Evolutionary conservation across 2,329 filamentous ascomycete species (phyloP).

Genomic region (Arthrinium puccinioides): DNA sequence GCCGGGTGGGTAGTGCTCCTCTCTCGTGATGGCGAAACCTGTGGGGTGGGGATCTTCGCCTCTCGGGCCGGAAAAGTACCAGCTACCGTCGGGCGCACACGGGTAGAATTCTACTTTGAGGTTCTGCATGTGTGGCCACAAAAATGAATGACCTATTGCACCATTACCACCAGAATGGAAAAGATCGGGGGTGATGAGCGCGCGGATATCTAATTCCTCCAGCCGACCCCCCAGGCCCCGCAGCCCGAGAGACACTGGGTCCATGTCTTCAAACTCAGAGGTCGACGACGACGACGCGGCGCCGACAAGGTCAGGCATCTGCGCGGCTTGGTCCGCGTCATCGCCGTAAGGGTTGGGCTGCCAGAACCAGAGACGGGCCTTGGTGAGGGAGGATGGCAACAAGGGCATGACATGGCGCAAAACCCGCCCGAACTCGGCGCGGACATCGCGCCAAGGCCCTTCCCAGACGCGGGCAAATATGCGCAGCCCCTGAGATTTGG

Average conservation of each 20-base stretch:
- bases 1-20: constrained; percentile 12
- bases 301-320: constrained; percentile 12
- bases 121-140: constrained; percentile 10
- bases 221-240: constrained; percentile 10
- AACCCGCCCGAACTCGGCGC: constrained; percentile 11
- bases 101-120: constrained; percentile 13
- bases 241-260: constrained; percentile 13
- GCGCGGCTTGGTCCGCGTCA: constrained; percentile 8
- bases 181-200: constrained; percentile 11
- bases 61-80: constrained; percentile 13
- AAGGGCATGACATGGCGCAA: constrained; percentile 3
- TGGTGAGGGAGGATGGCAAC: constrained; percentile 6
- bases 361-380: constrained; percentile 13
- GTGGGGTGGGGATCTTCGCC: constrained; percentile 10
- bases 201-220: constrained; percentile 12
- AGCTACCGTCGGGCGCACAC: constrained; percentile 11
- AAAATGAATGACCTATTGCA: constrained; percentile 2
- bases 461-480: constrained; percentile 9
- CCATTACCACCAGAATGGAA: constrained; percentile 6
- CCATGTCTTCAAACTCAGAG: constrained; percentile 5
- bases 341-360: constrained; percentile 2
- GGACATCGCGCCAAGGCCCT: constrained; percentile 12
- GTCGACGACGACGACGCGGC: constrained; percentile 1
- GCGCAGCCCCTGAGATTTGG: constrained; percentile 6
- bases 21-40: constrained; percentile 12